Conservation (phyloP, 2,329 filamentous ascomycete species). For the Colletotrichum navitas region DNA sequence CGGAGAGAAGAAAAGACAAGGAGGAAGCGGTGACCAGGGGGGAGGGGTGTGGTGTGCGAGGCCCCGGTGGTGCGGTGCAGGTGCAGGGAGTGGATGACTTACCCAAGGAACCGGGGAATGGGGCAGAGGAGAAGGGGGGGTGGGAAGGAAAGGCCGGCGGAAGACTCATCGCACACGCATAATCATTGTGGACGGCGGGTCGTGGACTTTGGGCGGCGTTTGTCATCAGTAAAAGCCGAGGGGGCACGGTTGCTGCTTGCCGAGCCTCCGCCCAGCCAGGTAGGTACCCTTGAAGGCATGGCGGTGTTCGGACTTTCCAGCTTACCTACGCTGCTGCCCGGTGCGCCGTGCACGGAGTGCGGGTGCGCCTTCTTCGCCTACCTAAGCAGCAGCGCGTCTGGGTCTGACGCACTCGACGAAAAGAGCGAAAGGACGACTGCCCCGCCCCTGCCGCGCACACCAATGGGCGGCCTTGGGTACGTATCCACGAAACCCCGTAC, state of each 20-base stretch:
- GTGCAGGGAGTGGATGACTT: slow-evolving; percentile 35
- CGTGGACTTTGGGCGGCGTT: slow-evolving; percentile 40
- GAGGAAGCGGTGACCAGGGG: slow-evolving; percentile 40
- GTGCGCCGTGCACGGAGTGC: not conserved
- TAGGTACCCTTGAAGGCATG: not conserved
- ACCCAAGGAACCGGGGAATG: not conserved
- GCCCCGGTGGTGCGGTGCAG: slow-evolving; percentile 18
- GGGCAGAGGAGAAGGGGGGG: not conserved
- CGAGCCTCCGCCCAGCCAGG: slow-evolving; percentile 33
- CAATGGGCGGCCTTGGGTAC: slow-evolving; percentile 7
- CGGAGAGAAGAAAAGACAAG: slow-evolving; percentile 41
- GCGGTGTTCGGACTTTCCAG: slow-evolving; percentile 39
- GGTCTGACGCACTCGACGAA: slow-evolving; percentile 38
- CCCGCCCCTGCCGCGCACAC: too few species aligned
- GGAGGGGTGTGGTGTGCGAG: slow-evolving; percentile 26
- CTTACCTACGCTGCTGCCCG: slow-evolving; percentile 31
- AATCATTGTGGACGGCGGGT: slow-evolving; percentile 4
- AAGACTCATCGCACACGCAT: slow-evolving; percentile 27
- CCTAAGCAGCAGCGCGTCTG: not conserved
- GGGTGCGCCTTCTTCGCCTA: not conserved
- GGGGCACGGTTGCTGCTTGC: slow-evolving; percentile 18
- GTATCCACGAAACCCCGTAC: slow-evolving; percentile 15
- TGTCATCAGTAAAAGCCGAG: slow-evolving; percentile 40
- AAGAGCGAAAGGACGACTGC: slow-evolving; percentile 2
- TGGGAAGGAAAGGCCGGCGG: slow-evolving; percentile 11